Evolutionary conservation across 805 yeast genomes (phyloP).

Genomic region (Priceomyces carsonii): DNA sequence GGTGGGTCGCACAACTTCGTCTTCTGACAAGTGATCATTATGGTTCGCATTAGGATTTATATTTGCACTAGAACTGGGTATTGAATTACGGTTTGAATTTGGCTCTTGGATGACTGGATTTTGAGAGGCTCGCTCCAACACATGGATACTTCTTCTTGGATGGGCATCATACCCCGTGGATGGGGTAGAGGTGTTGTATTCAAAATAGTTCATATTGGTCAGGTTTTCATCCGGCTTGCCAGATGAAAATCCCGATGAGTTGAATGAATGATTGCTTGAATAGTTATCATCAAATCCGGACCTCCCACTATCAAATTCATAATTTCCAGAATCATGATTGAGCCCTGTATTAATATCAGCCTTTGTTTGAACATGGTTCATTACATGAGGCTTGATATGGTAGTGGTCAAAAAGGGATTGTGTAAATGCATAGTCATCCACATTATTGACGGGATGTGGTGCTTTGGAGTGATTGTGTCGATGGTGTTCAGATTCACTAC

Average conservation of each 20-base stretch:
- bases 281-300: not conserved
- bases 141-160: too few relatives aligned
- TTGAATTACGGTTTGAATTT: too few relatives aligned
- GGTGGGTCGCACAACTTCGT: too few relatives aligned
- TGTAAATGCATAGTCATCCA: slow-evolving; percentile 3
- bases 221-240: not conserved
- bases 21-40: too few relatives aligned
- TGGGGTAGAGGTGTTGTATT: too few relatives aligned
- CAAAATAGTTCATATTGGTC: slow-evolving; percentile 1
- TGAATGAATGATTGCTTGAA: slow-evolving; percentile 4
- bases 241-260: not conserved
- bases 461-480: not conserved
- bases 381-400: not conserved
- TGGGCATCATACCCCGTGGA: too few relatives aligned
- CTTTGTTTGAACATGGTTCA: not conserved
- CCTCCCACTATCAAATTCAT: not conserved
- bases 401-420: slow-evolving; percentile 5
- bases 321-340: slow-evolving; percentile 1
- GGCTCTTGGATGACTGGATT: too few relatives aligned
- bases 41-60: too few relatives aligned
- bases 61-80: too few relatives aligned
- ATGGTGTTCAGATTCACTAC: not conserved
- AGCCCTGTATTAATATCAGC: not conserved
- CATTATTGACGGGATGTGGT: not conserved
- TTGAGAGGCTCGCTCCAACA: too few relatives aligned